A percentile compares a stretch with the other conserved stretches of the same genome.
Conservation (phyloP, 1,139 yeast genomes). For the Hemisphaericaspora xylanilytica region DNA sequence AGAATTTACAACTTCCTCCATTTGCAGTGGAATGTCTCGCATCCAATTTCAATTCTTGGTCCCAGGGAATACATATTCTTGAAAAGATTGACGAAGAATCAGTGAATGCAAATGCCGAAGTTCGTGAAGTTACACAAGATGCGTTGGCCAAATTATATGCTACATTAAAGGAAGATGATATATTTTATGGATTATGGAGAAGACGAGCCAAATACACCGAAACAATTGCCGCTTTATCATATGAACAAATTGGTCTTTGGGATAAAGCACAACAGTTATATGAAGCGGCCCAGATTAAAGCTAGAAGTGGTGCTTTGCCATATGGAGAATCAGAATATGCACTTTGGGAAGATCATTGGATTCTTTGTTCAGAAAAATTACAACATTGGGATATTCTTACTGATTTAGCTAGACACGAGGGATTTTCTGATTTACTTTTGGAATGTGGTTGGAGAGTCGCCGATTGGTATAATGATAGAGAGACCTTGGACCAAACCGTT, state of each 20-base stretch:
- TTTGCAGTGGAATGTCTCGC: conserved; percentile 90
- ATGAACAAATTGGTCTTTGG: conserved; percentile 95
- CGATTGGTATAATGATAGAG: conserved; percentile 95
- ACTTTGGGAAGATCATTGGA: conserved; percentile 99
- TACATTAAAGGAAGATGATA: conserved; percentile 86
- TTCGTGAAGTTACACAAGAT: conserved; percentile 84
- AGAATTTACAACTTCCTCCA: conserved; percentile 84
- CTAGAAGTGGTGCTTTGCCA: conserved; percentile 92
- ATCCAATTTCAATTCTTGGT: conserved; percentile 87
- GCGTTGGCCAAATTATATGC: conserved; percentile 90
- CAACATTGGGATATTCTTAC: conserved; percentile 99
- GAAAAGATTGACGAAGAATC: conserved; percentile 74
- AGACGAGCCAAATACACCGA: conserved; percentile 91
- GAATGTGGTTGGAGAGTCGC: conserved; percentile 99
- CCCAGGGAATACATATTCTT: conserved; percentile 76
- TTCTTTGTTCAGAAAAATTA: conserved; percentile 90
- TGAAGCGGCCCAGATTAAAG: conserved; percentile 97
- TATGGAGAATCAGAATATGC: conserved; percentile 95
- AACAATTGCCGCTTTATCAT: conserved; percentile 88
- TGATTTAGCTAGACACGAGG: conserved; percentile 96
- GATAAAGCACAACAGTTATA: conserved; percentile 90
- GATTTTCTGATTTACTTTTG: conserved; percentile 85
- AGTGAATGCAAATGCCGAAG: conserved; percentile 65
- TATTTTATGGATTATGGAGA: conserved; percentile 98
- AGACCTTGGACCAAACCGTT: conserved; percentile 90